phyloP scores from a whole-genome alignment of 805 yeast genomes.

The Candida stauntonica region DNA sequence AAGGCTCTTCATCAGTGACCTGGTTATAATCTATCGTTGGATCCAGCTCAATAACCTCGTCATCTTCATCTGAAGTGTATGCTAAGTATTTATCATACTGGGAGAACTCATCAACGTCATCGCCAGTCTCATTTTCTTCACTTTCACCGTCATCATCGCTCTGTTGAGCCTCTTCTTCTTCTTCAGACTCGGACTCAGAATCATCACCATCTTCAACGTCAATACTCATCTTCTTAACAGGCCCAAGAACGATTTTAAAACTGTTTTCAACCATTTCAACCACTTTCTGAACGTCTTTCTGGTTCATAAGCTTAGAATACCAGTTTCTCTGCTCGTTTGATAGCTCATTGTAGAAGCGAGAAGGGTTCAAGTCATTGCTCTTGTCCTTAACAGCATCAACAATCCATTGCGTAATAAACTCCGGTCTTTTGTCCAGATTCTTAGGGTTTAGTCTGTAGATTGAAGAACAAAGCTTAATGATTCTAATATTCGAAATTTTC shows the following conservation, averaged over 20 bases:
- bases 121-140: constrained; percentile 26
- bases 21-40: constrained; percentile 39
- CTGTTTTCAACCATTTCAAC: constrained; percentile 36
- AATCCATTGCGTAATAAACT: constrained; percentile 24
- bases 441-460: constrained; percentile 14
- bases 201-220: constrained; percentile 24
- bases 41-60: constrained; percentile 28
- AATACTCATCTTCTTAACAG: constrained; percentile 18
- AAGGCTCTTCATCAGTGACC: constrained; percentile 63
- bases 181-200: constrained; percentile 22
- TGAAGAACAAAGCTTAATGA: constrained; percentile 17
- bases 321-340: constrained; percentile 26
- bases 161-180: constrained; percentile 23
- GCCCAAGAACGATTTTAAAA: constrained; percentile 33
- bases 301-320: constrained; percentile 40
- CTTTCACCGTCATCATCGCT: constrained; percentile 24
- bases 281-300: constrained; percentile 44
- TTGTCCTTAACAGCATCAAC: constrained; percentile 29
- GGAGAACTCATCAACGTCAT: constrained; percentile 25
- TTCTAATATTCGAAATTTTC: constrained; percentile 20
- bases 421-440: constrained; percentile 6
- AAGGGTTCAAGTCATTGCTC: constrained; percentile 37
- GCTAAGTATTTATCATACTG: constrained; percentile 37
- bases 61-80: constrained; percentile 39
- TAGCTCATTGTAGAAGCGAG: constrained; percentile 38